A percentile compares a stretch with the other conserved stretches of the same genome.
Evolutionary conservation across 371 early-diverging fungal species (phyloP).

Genomic region (Lichtheimia ornata): DNA sequence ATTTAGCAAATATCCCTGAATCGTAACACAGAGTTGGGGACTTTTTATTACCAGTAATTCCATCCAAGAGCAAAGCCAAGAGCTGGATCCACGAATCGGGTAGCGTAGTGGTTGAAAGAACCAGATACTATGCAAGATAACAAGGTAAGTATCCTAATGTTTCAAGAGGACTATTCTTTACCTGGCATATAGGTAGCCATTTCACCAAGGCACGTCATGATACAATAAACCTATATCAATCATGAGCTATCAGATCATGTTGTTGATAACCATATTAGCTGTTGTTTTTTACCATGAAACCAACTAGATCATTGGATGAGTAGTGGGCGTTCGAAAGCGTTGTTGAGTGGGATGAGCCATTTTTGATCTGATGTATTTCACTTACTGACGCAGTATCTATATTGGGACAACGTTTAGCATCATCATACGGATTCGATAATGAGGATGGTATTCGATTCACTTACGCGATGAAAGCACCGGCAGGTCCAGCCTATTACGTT

Average conservation of each 20-base stretch:
- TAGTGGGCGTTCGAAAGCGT: too few relatives aligned
- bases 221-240: constrained; percentile 55
- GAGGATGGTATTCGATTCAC: neutral
- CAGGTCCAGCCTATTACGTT: constrained; percentile 44
- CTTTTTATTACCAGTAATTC: constrained; percentile 70
- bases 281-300: constrained; percentile 53
- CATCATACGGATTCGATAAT: neutral
- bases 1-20: neutral
- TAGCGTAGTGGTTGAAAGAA: constrained; percentile 84
- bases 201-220: constrained; percentile 79
- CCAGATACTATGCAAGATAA: constrained; percentile 58
- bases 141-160: neutral
- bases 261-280: neutral
- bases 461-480: constrained; percentile 50
- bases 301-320: constrained; percentile 37
- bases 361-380: too few relatives aligned
- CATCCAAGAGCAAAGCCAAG: constrained; percentile 84
- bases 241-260: neutral
- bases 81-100: constrained; percentile 81
- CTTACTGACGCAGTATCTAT: constrained; percentile 28
- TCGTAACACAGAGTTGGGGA: neutral
- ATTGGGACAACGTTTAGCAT: too few relatives aligned
- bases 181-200: constrained; percentile 82
- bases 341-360: too few relatives aligned
- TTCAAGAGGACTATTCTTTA: constrained; percentile 2